Conservation (phyloP, 176 grass and related monocot species). For the Oropetium thomaeum region DNA sequence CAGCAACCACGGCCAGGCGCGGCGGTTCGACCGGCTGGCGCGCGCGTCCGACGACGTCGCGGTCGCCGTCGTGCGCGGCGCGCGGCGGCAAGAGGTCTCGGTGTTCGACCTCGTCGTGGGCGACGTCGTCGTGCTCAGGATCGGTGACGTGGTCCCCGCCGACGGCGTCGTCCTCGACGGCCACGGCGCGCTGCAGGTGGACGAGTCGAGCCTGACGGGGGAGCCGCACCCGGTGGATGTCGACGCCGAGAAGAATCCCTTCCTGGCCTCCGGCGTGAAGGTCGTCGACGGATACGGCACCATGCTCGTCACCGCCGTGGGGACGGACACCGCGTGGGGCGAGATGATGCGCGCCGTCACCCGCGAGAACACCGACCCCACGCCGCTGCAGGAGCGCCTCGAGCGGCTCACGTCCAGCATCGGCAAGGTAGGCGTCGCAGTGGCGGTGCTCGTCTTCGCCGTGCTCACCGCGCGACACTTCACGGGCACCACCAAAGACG, state of each 20-base stretch:
- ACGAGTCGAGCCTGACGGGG: slow-evolving; percentile 93
- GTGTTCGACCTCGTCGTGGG: slow-evolving; percentile 64
- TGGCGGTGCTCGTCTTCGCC: slow-evolving; percentile 59
- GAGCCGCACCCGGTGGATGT: slow-evolving; percentile 60
- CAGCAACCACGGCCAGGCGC: slow-evolving; percentile 62
- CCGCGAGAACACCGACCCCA: slow-evolving; percentile 48
- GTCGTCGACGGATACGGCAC: slow-evolving; percentile 60
- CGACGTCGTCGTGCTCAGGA: slow-evolving; percentile 61
- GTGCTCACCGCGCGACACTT: slow-evolving; percentile 62
- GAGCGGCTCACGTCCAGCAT: slow-evolving; percentile 63
- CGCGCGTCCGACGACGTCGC: slow-evolving; percentile 39
- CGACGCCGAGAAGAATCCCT: slow-evolving; percentile 42
- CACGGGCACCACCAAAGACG: slow-evolving; percentile 70
- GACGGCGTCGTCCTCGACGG: slow-evolving; percentile 60
- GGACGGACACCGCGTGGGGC: slow-evolving; percentile 67
- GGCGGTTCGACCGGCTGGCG: slow-evolving; percentile 48
- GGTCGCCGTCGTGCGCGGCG: slow-evolving; percentile 41
- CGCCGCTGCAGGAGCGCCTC: slow-evolving; percentile 79
- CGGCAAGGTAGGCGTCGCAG: slow-evolving; percentile 69
- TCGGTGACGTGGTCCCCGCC: slow-evolving; percentile 60
- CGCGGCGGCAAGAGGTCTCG: slow-evolving; percentile 40
- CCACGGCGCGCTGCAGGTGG: slow-evolving; percentile 59
- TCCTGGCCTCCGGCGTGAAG: slow-evolving; percentile 71
- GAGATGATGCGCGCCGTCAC: slow-evolving; percentile 84
- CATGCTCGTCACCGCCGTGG: slow-evolving; percentile 81